Percentiles rank a stretch among this genome's conserved stretches.
Conservation (phyloP, 2,329 filamentous ascomycete species). For the Zalaria sp. region DNA sequence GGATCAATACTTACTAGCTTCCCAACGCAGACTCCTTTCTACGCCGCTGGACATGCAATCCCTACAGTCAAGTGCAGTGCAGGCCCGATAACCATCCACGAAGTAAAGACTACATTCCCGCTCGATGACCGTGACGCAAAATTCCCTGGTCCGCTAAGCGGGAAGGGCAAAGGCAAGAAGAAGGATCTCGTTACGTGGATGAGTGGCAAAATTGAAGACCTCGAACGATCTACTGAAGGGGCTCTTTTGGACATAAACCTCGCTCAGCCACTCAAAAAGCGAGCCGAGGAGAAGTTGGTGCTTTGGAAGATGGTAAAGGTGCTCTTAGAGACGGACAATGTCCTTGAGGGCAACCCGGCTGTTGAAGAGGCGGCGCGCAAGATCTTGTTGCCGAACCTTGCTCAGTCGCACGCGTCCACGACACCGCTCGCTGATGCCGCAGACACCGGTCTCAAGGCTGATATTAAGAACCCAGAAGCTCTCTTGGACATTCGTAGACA, state of each 20-base stretch:
- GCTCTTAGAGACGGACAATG: slow-evolving; percentile 76
- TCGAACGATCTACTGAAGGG: slow-evolving; percentile 43
- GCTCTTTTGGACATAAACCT: slow-evolving; percentile 36
- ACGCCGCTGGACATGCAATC: slow-evolving; percentile 55
- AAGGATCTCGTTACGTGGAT: slow-evolving; percentile 84
- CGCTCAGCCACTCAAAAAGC: slow-evolving; percentile 49
- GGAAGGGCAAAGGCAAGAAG: slow-evolving; percentile 88
- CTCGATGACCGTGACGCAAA: slow-evolving; percentile 58
- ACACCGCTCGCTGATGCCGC: slow-evolving; percentile 9
- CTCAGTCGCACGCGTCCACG: slow-evolving; percentile 11
- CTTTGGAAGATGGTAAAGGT: slow-evolving; percentile 77
- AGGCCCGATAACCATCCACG: slow-evolving; percentile 68
- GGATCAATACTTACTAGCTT: slow-evolving; percentile 74
- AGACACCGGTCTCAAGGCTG: slow-evolving; percentile 28
- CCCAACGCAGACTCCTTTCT: slow-evolving; percentile 77
- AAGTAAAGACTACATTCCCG: slow-evolving; percentile 58
- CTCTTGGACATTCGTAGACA: slow-evolving; percentile 59
- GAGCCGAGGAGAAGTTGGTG: slow-evolving; percentile 63
- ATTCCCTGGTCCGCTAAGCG: slow-evolving; percentile 80
- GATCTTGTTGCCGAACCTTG: slow-evolving; percentile 50
- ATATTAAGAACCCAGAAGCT: slow-evolving; percentile 54
- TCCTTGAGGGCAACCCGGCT: slow-evolving; percentile 55
- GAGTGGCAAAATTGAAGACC: slow-evolving; percentile 53
- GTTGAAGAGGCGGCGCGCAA: slow-evolving; percentile 64
- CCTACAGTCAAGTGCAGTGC: slow-evolving; percentile 72